These are phyloP conservation scores for Alternaria arborescens DNA, from an alignment of 2,329 filamentous ascomycete species.

Conservation along the genomic window DNA sequence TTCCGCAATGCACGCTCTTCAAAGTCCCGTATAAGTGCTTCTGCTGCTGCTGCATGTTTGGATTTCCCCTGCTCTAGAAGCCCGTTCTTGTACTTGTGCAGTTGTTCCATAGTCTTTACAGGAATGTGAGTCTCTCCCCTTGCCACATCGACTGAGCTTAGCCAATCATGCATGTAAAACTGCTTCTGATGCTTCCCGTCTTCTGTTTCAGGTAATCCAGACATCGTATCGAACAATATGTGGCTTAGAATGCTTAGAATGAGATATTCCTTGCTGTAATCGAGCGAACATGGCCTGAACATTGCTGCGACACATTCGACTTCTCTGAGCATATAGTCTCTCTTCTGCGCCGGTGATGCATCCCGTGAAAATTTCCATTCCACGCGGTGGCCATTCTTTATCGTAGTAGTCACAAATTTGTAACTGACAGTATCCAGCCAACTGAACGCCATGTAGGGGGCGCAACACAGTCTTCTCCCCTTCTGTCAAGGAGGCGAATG, in stretches of 20 bases:
- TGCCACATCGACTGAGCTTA: not conserved
- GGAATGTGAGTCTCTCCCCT: not conserved
- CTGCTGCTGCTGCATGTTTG: not conserved
- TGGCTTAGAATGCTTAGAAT: not conserved
- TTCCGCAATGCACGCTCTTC: not conserved
- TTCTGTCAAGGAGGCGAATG: not conserved
- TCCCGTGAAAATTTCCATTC: not conserved
- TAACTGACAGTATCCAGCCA: not conserved
- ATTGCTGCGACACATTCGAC: not conserved
- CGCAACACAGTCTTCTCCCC: not conserved
- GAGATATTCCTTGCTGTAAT: not conserved
- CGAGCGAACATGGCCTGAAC: not conserved
- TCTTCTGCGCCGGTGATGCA: not conserved
- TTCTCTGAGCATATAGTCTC: not conserved
- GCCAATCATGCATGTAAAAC: not conserved
- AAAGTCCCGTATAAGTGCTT: not conserved
- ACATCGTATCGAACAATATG: not conserved
- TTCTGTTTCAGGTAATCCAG: not conserved
- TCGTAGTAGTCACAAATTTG: not conserved
- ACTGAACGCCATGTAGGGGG: not conserved
- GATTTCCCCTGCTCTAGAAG: not conserved
- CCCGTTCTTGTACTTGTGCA: not conserved
- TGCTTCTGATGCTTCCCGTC: not conserved
- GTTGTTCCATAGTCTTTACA: not conserved
- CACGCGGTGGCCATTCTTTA: not conserved